Evolutionary conservation across 495 filamentous ascomycete genomes (phyloP).

Genomic region (Tuber calosporum): DNA sequence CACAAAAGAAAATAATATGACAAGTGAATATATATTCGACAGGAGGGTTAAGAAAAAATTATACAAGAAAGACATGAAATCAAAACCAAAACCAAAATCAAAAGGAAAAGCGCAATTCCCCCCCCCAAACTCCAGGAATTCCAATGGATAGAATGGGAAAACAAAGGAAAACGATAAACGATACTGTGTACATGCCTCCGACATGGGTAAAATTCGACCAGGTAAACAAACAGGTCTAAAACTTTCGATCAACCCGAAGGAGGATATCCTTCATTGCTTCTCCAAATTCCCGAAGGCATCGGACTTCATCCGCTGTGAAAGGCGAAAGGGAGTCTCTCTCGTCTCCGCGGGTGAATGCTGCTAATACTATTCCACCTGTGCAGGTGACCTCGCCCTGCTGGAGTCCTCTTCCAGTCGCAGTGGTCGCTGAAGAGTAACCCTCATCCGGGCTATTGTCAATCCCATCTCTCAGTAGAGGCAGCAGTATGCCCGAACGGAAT

Average conservation of each 20-base stretch:
- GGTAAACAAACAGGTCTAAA: constrained; percentile 9
- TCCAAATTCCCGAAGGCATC: constrained; percentile 40
- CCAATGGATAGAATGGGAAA: neutral
- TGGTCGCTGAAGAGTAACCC: constrained; percentile 28
- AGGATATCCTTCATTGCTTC: constrained; percentile 42
- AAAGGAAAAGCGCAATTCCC: constrained; percentile 20
- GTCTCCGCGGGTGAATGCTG: constrained; percentile 35
- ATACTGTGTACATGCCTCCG: constrained; percentile 8
- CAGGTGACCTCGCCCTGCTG: constrained; percentile 18
- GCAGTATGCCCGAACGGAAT: constrained; percentile 39
- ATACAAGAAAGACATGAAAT: constrained; percentile 14
- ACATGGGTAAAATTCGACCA: constrained; percentile 3
- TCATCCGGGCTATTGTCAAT: constrained; percentile 24
- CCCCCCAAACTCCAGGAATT: constrained; percentile 6
- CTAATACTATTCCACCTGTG: constrained; percentile 39
- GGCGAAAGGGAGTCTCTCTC: constrained; percentile 12
- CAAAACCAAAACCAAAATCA: constrained; percentile 10
- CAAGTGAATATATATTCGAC: neutral
- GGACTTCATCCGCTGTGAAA: constrained; percentile 38
- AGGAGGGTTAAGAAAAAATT: neutral
- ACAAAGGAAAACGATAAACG: constrained; percentile 15
- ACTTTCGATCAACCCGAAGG: constrained; percentile 29
- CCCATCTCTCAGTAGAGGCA: constrained; percentile 38
- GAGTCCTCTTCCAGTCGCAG: constrained; percentile 5
- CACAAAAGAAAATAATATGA: neutral